Base-by-base conservation (phyloP, 1,284 basidiomycete species). In the Fereydounia khargensis region DNA sequence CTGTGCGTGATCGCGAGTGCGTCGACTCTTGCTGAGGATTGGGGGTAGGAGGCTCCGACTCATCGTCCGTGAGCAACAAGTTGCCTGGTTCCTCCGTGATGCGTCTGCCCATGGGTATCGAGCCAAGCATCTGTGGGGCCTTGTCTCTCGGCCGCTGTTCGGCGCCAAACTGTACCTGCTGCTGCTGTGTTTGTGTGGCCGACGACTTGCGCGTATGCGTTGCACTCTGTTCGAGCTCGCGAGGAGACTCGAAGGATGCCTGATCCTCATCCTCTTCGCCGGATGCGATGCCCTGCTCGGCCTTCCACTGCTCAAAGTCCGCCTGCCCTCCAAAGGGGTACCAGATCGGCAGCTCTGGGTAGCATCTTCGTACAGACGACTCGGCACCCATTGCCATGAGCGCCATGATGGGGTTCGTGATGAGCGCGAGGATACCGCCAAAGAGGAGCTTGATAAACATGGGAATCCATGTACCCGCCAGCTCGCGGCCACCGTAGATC, bases 361-460 rank as follows among this genome's bases (percentile, higher is more conserved):
- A 65, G 36, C 41, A 47, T n/a, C 66, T 39, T 4, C 65, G 43
- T 8, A 70, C 68, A 5, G 48, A 41, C 3, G 35, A 50, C 36
- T 74, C 69, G 1, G 71, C 69, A 10, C 71, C 71, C 51, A 74
- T 57, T 14, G 65, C 59, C 56, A 72, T 56, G n/a, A 74, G 37
- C 9, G 69, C 69, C 42, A 74, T 70, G 48, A 72, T 39, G 16
- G 71, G 71, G 22, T 74, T 74, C 5, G 71, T 74, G 14, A 74
- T 32, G 17, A 74, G 43, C 17, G 55, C 53, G 21, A 72, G 18
- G 6, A 72, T 35, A 4, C 35, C 70, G 14, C 76, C 76, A 17
- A 52, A 77, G 3, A 76, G 33, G 17, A 74, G 59, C 54, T 76
- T 77, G 65, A 76, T 76, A 25, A 74, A 61, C 39, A 62, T 49